Evolutionary conservation across 202 grass and related monocot species (phyloP), one percentile per base, ranked within the genome.

Genomic region (Zizania palustris): DNA sequence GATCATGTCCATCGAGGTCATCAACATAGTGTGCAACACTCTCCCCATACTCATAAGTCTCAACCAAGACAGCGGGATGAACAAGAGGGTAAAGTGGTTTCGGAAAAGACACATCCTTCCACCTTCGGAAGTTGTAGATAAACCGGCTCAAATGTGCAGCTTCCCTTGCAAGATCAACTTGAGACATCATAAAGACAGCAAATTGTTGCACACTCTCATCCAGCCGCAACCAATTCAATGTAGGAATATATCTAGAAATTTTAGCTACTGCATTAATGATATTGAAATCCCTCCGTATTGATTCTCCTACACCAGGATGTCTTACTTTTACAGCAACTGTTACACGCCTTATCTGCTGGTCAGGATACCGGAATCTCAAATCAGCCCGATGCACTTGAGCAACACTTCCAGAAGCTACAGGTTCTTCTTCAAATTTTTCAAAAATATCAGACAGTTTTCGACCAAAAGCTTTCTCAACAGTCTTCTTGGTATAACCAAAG

Each of bases 171-270:
- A 99, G 90, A 78, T 99, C 96, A 83, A 99, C 89, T 78, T 99
- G 96, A 81, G 89, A 92, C 92, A 99, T 91, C 96, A 99, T 99
- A 49, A 99, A 99, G 70, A 95, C 89, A 43, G 96, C 92, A 89
- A 99, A 99, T 68, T 99, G 96, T 83, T 96, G 96, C 72, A 95
- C 87, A 63, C 91, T 95, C 83, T 99, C 92, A 80, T 99, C 96
- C 51, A 99, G 58, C n/a, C 96, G 85, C 75, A 99, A 72, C 96
- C 96, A 99, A 83, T 83, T 92, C 45, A 99, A 60, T 0, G 87
- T 80, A 15, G 96, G 96, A 60, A 99, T 85, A 51, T 77, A 95
- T 41, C 75, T 95, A 67, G 96, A 99, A 77, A 92, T 79, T 85
- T 92, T 99, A 18, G 96, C 96, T 40, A 43, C 83, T 0, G 80